phyloP scores from a whole-genome alignment of 129 eudicot genomes.

The Flaveria brownii region DNA sequence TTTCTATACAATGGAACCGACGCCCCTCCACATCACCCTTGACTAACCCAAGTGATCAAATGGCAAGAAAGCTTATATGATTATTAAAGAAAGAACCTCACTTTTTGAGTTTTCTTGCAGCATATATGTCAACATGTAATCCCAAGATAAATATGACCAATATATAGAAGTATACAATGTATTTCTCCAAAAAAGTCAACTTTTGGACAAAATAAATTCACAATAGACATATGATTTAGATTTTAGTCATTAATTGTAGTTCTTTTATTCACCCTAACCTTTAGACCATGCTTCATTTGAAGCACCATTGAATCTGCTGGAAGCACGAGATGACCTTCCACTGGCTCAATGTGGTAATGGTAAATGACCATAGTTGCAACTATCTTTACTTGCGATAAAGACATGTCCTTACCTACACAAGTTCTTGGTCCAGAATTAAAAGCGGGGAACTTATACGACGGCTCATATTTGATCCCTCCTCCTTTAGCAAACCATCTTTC shows the following conservation, averaged over 20 bases:
- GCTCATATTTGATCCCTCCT: conserved; percentile 39
- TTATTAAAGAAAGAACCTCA: too few relatives aligned
- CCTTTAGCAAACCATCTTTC: conserved; percentile 45
- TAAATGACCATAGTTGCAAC: conserved; percentile 28
- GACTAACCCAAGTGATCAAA: neutral
- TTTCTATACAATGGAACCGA: too few relatives aligned
- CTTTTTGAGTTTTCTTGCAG: too few relatives aligned
- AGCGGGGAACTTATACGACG: conserved; percentile 41
- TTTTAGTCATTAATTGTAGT: neutral
- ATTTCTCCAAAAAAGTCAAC: neutral
- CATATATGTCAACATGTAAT: neutral
- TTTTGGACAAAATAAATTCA: neutral
- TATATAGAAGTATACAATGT: neutral
- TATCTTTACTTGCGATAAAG: conserved; percentile 42
- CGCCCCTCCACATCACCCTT: too few relatives aligned
- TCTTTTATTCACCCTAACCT: conserved; percentile 32
- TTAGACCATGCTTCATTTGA: conserved; percentile 32
- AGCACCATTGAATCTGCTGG: conserved; percentile 34
- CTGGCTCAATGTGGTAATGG: conserved; percentile 32
- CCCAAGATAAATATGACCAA: neutral
- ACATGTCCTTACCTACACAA: conserved; percentile 50
- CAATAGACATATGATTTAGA: neutral
- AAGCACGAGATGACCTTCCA: conserved; percentile 33
- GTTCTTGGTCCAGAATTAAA: conserved; percentile 52
- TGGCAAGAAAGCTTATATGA: too few relatives aligned